Base-by-base conservation (phyloP, 1,284 basidiomycete genomes). In the Gomphus sp. region DNA sequence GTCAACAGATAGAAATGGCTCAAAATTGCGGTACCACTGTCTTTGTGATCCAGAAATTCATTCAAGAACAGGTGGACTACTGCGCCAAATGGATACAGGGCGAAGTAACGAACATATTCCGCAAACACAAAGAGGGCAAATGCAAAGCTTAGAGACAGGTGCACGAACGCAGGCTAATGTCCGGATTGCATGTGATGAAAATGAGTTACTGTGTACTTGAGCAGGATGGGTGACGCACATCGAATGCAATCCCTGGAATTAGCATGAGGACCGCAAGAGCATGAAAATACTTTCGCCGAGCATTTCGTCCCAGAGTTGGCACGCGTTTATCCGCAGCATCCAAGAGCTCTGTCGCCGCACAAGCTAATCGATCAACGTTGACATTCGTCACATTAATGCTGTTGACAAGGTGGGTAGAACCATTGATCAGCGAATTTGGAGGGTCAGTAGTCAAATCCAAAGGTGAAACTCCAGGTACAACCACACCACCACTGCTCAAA, bases 281-380 rank as follows among this genome's bases (percentile, higher is more conserved):
- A 74, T 99, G 97, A 75, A 99, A 99, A 72, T 91, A 98, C 73
- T 99, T 99, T 59, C 97, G 80, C 58, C 96, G 80, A n/a, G 91
- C 92, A 70, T 99, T 99, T 62, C 98, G 76, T 48, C 89, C 86
- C 60, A 99, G 74, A 25, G 89, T 91, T n/a, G 92, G 91, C 60
- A 94, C 87, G 61, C 83, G 84, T 71, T 91, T 91, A 71, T 93
- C 88, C 2, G 91, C 91, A 37, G 89, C 90, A 67, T 93, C 89
- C 66, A 94, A 75, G 65, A 91, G 74, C 65, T 93, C 91, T 14
- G 84, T 88, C n/a, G 89, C 91, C 3, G 72, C 71, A 28, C 18
- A 50, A 7, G 52, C 50, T 16, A 61, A 39, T 33, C 55, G 41
- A 49, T 61, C 60, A 7, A 60, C 58, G 39, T 56, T 60, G 44